These are phyloP conservation scores for Solanum peruvianum DNA, from an alignment of 257 asterid species.

Conservation along the genomic window DNA sequence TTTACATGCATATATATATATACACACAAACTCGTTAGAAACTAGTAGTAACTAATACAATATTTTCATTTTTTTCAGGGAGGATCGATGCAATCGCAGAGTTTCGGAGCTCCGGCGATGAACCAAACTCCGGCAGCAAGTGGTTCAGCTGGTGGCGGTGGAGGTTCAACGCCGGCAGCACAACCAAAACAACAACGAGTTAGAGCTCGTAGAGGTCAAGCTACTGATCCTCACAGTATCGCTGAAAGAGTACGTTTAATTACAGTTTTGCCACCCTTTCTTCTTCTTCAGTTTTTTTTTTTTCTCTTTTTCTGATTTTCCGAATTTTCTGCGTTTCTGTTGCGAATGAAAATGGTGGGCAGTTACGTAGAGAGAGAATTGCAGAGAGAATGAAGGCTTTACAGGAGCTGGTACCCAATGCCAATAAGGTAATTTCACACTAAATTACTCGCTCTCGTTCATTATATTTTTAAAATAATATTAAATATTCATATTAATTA, in stretches of 20 bases:
- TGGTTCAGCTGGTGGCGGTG: constrained; percentile 36
- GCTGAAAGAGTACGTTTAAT: constrained; percentile 72
- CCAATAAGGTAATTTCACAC: constrained; percentile 52
- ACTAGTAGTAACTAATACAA: not conserved
- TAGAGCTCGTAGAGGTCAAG: constrained; percentile 98
- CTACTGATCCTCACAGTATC: constrained; percentile 97
- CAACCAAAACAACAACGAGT: constrained; percentile 90
- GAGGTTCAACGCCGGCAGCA: constrained; percentile 15
- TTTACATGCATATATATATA: not conserved
- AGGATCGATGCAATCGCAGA: constrained; percentile 28
- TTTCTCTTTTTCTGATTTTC: not conserved
- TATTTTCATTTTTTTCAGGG: not conserved
- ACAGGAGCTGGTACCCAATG: constrained; percentile 92
- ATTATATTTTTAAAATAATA: not conserved
- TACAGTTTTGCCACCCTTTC: constrained; percentile 6
- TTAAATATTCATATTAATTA: too few species aligned
- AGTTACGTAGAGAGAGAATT: constrained; percentile 97
- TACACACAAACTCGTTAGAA: not conserved
- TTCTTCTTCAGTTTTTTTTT: not conserved
- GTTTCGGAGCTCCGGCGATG: constrained; percentile 24
- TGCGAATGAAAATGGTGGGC: constrained; percentile 20
- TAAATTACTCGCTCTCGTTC: not conserved
- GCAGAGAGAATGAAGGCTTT: constrained; percentile 93
- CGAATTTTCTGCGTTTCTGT: constrained; percentile 7
- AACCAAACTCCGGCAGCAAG: constrained; percentile 41